Conservation (phyloP, 306 rosid genomes). For the Cucumis melo region DNA sequence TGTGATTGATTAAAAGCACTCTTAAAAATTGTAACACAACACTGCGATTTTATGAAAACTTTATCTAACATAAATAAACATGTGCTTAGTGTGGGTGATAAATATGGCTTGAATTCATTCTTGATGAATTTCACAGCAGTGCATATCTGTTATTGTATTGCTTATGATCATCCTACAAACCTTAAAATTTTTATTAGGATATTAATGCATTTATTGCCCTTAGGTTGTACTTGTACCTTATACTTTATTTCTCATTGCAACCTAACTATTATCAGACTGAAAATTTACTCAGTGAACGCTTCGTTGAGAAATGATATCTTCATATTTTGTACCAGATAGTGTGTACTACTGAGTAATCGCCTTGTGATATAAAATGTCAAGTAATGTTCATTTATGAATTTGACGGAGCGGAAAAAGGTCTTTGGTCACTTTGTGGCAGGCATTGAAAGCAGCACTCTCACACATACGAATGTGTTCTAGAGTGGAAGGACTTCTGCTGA, state of each 20-base stretch:
- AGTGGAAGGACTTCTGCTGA: conserved; percentile 69
- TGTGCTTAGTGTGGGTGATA: not conserved
- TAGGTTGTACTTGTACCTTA: not conserved
- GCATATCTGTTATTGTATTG: not conserved
- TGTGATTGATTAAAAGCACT: not conserved
- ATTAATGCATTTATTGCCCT: not conserved
- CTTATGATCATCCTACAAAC: not conserved
- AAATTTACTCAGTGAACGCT: not conserved
- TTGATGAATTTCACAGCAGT: not conserved
- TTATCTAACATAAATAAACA: not conserved
- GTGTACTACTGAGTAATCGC: not conserved
- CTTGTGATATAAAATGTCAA: not conserved
- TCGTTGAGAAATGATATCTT: not conserved
- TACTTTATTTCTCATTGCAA: conserved; percentile 7
- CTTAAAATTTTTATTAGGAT: not conserved
- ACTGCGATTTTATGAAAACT: not conserved
- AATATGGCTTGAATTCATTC: not conserved
- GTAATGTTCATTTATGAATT: not conserved
- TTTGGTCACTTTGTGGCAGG: conserved; percentile 29
- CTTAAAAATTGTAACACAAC: not conserved
- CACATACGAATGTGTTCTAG: conserved; percentile 77
- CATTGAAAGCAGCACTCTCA: conserved; percentile 65
- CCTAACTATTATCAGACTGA: not conserved
- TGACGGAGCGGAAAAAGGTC: not conserved
- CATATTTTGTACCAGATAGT: not conserved